Evolutionary conservation across 169 alveolate genomes (phyloP).

Genomic region (Plasmodium reichenowi): DNA sequence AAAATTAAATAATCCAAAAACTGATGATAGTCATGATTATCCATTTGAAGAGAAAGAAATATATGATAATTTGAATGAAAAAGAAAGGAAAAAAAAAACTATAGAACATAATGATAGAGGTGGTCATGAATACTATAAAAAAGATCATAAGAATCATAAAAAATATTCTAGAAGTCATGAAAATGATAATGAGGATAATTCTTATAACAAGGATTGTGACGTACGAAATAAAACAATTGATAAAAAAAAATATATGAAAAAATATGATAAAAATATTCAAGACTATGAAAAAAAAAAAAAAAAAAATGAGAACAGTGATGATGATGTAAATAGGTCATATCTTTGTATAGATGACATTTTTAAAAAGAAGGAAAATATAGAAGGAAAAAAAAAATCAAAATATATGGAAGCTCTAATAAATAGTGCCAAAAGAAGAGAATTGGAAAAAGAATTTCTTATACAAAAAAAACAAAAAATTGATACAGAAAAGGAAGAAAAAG

Average conservation of each 20-base stretch:
- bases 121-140: neutral
- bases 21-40: neutral
- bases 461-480: slow-evolving; percentile 82
- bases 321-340: slow-evolving; percentile 5
- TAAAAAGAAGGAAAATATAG: slow-evolving; percentile 3
- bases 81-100: no score
- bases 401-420: slow-evolving; percentile 81
- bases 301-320: slow-evolving; percentile 16
- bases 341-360: slow-evolving; percentile 41
- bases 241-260: neutral
- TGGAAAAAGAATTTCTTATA: slow-evolving; percentile 84
- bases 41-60: no score
- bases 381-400: slow-evolving; percentile 78
- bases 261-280: slow-evolving; percentile 2
- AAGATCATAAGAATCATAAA: no score
- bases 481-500: slow-evolving; percentile 79
- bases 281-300: slow-evolving; percentile 13
- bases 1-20: slow-evolving; percentile 7
- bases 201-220: no score
- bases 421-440: slow-evolving; percentile 82
- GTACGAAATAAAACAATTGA: no score
- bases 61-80: neutral
- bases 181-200: no score
- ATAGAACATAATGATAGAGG: neutral
- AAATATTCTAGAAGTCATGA: no score